A percentile compares a stretch with the other conserved stretches of the same genome.
Evolutionary conservation across 1,139 yeast species (phyloP).

Genomic region (Blastobotrys indianensis): DNA sequence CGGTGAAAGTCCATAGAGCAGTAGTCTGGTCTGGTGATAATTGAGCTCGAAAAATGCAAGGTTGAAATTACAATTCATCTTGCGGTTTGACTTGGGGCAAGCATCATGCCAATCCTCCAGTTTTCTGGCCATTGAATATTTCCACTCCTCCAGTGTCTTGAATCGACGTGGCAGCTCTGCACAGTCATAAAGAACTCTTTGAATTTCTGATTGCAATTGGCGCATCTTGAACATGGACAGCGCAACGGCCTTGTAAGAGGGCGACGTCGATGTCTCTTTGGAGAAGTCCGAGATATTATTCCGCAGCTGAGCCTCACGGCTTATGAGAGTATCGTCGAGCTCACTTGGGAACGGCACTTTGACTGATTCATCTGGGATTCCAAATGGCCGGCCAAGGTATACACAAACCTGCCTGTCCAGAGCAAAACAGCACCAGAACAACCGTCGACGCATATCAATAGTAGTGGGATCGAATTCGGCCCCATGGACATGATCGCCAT

Average conservation of each 20-base stretch:
- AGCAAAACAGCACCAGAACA: constrained; percentile 87
- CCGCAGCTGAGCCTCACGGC: constrained; percentile 30
- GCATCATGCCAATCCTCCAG: constrained; percentile 57
- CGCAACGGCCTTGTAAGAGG: constrained; percentile 64
- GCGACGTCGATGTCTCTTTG: constrained; percentile 23
- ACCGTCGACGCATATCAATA: constrained; percentile 64
- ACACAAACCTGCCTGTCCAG: constrained; percentile 75
- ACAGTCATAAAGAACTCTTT: constrained; percentile 61
- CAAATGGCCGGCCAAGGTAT: constrained; percentile 66
- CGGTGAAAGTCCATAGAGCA: constrained; percentile 74
- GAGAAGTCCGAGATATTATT: constrained; percentile 24
- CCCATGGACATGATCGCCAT: constrained; percentile 6
- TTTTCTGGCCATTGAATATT: constrained; percentile 43
- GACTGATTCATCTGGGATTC: constrained; percentile 63
- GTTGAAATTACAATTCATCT: constrained; percentile 73
- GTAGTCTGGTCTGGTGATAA: constrained; percentile 67
- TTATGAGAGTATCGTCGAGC: constrained; percentile 63
- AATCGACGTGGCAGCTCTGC: constrained; percentile 64
- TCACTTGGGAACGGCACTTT: constrained; percentile 64
- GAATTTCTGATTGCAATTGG: constrained; percentile 71
- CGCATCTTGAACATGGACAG: constrained; percentile 62
- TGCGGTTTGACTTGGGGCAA: constrained; percentile 50
- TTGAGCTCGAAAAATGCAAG: constrained; percentile 64
- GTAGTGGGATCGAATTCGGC: constrained; percentile 43
- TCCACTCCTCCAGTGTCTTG: constrained; percentile 54